phyloP scores from a whole-genome alignment of 2,329 filamentous ascomycete genomes.

The Xylaria sp. region DNA sequence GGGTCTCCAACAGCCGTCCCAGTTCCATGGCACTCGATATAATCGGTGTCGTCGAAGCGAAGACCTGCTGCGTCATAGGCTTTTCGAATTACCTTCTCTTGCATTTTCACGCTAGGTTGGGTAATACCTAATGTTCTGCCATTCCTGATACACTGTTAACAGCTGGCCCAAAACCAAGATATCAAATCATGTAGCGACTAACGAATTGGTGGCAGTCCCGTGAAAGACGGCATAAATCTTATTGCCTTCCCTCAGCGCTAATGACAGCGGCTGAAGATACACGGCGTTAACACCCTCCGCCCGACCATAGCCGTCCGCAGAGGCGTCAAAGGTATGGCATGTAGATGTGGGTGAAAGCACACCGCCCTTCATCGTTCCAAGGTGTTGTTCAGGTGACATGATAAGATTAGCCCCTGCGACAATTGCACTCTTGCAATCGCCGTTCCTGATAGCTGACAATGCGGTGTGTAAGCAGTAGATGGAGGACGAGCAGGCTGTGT shows the following conservation, averaged over 20 bases:
- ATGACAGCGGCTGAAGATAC: background rate
- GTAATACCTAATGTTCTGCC: background rate
- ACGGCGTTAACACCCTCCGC: slow-evolving; percentile 4
- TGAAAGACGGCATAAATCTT: slow-evolving; percentile 34
- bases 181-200: background rate
- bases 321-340: slow-evolving; percentile 12
- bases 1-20: background rate
- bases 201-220: slow-evolving; percentile 38
- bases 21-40: slow-evolving; percentile 41
- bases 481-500: slow-evolving; percentile 53
- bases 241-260: slow-evolving; percentile 50
- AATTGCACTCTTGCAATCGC: slow-evolving; percentile 44
- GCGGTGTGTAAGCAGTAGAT: slow-evolving; percentile 45
- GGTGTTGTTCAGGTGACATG: slow-evolving; percentile 38
- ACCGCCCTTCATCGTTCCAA: slow-evolving; percentile 38
- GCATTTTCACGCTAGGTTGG: slow-evolving; percentile 34
- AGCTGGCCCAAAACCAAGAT: background rate
- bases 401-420: slow-evolving; percentile 45
- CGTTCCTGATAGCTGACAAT: slow-evolving; percentile 25
- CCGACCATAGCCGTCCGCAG: slow-evolving; percentile 5
- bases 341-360: slow-evolving; percentile 51
- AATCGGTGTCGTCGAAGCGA: slow-evolving; percentile 39
- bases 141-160: background rate
- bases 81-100: slow-evolving; percentile 51
- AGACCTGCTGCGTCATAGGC: slow-evolving; percentile 51